Base-by-base conservation (phyloP, 2,329 filamentous ascomycete species). In the Epichloe festucae region DNA sequence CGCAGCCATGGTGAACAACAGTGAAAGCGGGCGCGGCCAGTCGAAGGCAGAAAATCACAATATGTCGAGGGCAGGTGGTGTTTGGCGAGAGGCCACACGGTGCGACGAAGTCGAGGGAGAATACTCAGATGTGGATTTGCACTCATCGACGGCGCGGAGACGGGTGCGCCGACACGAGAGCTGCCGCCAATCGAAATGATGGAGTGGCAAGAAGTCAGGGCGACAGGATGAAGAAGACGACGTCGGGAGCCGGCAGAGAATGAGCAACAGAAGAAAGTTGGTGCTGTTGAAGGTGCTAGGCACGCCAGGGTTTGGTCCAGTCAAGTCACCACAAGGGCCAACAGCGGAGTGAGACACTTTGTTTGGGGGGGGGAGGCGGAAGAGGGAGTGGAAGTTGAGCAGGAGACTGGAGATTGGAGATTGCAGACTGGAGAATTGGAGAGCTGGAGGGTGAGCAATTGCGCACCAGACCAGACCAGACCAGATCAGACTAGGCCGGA, bases 1-100 rank as follows among this genome's bases (percentile, higher is more conserved):
- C 58, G 70, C 70, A 52, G 75, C 66, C 71, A 76, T 73, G 64
- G 52, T 65, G 60, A 5, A 23, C 56, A 53, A 27, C 17, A 27
- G 38, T n/a, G 42, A 17, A 39, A 47, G 48, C 38, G 12, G 39
- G 27, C 12, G 38, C 45, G 36, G 47, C 35, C 46, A 44, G 15
- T 23, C 35, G n/a, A 5, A 35, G 8, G 12, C 17, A 45, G 38
- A 14, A 12, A 15, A 48, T 21, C 15, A 21, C 49, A n/a, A 39
- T 49, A 36, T 35, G 21, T 35, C 21, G 23, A n/a, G 15, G 36
- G 27, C 41, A 19, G 19, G 19, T 6, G 19, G 41, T 21, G 41
- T 17, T 19, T 31, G 41, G 11, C 41, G 21, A 43, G 41, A 43
- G 41, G 17, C 23, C 12, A 45, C 15, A 39, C 19, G 10, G 45